phyloP scores from a whole-genome alignment of 2,329 filamentous ascomycete species.

The Pseudogymnoascus sp. region DNA sequence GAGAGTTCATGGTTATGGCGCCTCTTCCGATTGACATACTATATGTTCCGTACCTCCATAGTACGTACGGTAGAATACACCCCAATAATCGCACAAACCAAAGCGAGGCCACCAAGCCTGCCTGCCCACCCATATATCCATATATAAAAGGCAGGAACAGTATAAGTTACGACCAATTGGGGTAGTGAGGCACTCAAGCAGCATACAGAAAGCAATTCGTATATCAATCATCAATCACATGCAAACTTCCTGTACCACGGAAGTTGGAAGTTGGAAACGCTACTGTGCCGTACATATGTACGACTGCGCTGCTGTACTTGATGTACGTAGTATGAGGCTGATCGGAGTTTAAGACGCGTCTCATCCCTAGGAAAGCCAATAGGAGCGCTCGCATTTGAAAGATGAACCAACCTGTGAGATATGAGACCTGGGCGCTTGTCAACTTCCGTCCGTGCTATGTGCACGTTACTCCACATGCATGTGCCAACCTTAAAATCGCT shows the following conservation, averaged over 20 bases:
- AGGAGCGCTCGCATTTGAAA: not conserved
- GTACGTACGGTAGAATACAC: not conserved
- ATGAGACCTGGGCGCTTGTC: not conserved
- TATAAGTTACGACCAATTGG: not conserved
- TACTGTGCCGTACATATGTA: not conserved
- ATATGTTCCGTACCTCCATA: not conserved
- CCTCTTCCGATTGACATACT: not conserved
- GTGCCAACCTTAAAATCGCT: conserved; percentile 1
- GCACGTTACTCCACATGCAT: not conserved
- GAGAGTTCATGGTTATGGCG: not conserved
- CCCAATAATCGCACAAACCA: not conserved
- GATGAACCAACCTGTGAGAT: not conserved
- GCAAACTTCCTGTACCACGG: not conserved
- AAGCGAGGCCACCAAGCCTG: not conserved
- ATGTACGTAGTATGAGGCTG: not conserved
- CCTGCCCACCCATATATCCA: not conserved
- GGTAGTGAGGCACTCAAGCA: not conserved
- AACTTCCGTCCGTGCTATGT: not conserved
- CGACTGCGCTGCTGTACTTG: not conserved
- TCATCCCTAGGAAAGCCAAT: not conserved
- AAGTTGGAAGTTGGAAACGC: conserved; percentile 2
- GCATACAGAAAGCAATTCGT: not conserved
- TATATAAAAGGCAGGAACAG: not conserved
- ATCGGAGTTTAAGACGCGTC: not conserved
- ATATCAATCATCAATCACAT: not conserved